These are phyloP conservation scores for Hansenula lynferdii DNA, from an alignment of 1,139 yeast species.

Conservation along the genomic window DNA sequence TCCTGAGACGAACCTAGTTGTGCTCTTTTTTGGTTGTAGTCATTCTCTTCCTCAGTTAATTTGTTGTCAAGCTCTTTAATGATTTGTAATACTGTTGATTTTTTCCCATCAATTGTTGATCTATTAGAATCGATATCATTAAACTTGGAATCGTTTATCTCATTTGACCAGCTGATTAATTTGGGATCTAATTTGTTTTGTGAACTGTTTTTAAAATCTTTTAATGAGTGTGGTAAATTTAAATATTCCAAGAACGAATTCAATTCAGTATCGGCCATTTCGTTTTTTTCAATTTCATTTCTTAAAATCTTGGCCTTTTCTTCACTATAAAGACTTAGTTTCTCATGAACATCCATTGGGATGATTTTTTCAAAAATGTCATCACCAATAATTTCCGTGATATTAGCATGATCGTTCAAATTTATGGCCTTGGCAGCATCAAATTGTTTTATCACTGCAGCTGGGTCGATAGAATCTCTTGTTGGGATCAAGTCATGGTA, in stretches of 20 bases:
- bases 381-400: constrained; percentile 41
- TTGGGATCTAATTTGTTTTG: constrained; percentile 23
- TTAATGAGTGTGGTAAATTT: constrained; percentile 66
- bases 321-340: constrained; percentile 83
- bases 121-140: constrained; percentile 25
- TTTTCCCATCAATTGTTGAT: constrained; percentile 22
- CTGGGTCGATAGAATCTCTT: constrained; percentile 38
- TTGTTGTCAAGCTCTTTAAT: constrained; percentile 37
- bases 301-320: constrained; percentile 78
- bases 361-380: constrained; percentile 75
- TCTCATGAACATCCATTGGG: constrained; percentile 84
- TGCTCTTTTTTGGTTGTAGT: constrained; percentile 26
- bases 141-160: constrained; percentile 21
- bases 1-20: constrained; percentile 32
- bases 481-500: constrained; percentile 76
- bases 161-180: constrained; percentile 21
- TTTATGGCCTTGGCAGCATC: constrained; percentile 72
- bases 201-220: constrained; percentile 40
- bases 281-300: constrained; percentile 67
- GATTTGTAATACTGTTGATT: constrained; percentile 37
- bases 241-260: constrained; percentile 75
- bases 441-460: constrained; percentile 58
- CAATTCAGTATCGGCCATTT: constrained; percentile 76
- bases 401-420: constrained; percentile 43
- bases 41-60: constrained; percentile 32